Evolutionary conservation across 2,329 filamentous ascomycete genomes (phyloP).

Genomic region (Stagonosporopsis rhizophila): DNA sequence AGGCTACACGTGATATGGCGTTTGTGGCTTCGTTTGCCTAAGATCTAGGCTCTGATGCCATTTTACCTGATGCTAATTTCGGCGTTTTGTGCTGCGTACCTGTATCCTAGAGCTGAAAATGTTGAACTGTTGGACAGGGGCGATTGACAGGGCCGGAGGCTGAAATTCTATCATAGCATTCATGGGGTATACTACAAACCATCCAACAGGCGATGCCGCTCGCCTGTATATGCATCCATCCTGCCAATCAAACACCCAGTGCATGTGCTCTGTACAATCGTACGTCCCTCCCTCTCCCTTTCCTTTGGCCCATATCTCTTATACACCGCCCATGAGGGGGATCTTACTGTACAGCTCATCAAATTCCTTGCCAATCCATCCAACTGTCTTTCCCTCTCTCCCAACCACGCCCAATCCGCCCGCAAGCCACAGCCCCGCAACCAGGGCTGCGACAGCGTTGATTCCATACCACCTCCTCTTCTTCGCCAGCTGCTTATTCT

Average conservation of each 20-base stretch:
- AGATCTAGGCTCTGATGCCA: no score
- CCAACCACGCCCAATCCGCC: slow-evolving; percentile 82
- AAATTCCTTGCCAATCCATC: slow-evolving; percentile 83
- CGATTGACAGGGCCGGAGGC: neutral
- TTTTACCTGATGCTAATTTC: no score
- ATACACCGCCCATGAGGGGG: slow-evolving; percentile 60
- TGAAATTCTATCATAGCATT: slow-evolving; percentile 17
- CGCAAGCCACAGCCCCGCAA: slow-evolving; percentile 77
- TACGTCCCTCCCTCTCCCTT: neutral
- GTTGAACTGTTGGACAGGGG: neutral
- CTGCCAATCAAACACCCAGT: neutral
- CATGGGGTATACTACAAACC: slow-evolving; percentile 34
- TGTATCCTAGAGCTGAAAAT: neutral
- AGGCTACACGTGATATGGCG: neutral
- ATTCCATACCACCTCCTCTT: slow-evolving; percentile 74
- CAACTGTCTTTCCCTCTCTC: slow-evolving; percentile 70
- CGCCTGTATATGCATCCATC: neutral
- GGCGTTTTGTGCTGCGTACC: neutral
- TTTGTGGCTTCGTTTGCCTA: no score
- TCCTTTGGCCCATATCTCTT: slow-evolving; percentile 9
- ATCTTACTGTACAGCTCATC: slow-evolving; percentile 73
- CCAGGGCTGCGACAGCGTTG: slow-evolving; percentile 66
- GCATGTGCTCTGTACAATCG: no score
- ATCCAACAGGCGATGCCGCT: slow-evolving; percentile 3
- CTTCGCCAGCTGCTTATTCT: slow-evolving; percentile 59